Evolutionary conservation across 2,329 filamentous ascomycete genomes (phyloP), one percentile per base, ranked within the genome.

Genomic region (Pseudocercospora vitis): DNA sequence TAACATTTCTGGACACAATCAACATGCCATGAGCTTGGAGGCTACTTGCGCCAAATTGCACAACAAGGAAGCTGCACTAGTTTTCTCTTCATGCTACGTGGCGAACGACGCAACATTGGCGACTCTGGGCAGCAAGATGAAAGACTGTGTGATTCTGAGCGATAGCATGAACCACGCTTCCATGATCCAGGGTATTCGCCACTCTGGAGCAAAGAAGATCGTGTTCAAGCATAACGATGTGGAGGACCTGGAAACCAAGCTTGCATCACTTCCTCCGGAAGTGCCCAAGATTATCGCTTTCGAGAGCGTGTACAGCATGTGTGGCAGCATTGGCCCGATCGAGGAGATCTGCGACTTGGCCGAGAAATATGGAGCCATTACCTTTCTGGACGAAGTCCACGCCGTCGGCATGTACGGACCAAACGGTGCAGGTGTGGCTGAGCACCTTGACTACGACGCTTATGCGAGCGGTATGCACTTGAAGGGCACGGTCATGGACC

Each of bases 241-340:
- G n/a, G 84, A 81, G 35, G 94, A 99, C 66, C 79, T 99, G 12
- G 94, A 99, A 77, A 84, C 84, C 47, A 97, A 99, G 75, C 80
- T 99, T 61, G 91, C 91, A 2, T 88, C 91, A 9, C 81, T 99
- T 35, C 91, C 92, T 0, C 76, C 88, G 1, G 81, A 94, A 56
- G 83, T 89, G 29, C 94, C 94, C 53, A 99, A 99, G 79, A 96
- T 99, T 62, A 99, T 99, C 62, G 94, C 94, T 2, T 99, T 97
- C 62, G 94, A 99, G 76, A 96, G 91, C 24, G 94, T 99, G 3
- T 99, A 99, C 77, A 96, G 91, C 78, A 99, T 99, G 94, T 99
- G 94, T 70, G 94, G 94, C 59, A 96, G 91, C 12, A 89, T 99
- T 70, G 94, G 91, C 0, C 94, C 94, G 0, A 99, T 99, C 64